phyloP scores from a whole-genome alignment of 1,284 basidiomycete genomes.

The Polyporus tsugae region DNA sequence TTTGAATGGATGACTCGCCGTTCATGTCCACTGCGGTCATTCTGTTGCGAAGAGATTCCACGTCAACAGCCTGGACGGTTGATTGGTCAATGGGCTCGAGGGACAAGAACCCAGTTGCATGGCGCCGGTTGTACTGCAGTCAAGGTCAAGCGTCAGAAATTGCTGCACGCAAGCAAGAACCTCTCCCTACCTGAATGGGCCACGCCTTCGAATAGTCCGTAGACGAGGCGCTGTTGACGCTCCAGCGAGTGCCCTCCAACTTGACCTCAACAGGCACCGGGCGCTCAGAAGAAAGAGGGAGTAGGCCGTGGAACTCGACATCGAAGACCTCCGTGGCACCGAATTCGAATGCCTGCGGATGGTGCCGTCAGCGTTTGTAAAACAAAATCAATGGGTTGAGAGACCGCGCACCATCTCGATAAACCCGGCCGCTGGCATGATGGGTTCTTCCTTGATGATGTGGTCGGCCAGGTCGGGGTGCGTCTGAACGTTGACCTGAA shows the following conservation, averaged over 20 bases:
- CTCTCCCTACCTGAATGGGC: conserved; percentile 10
- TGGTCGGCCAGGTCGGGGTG: conserved; percentile 51
- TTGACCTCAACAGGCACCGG: conserved; percentile 41
- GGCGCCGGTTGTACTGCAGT: conserved; percentile 34
- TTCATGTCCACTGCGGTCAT: conserved; percentile 19
- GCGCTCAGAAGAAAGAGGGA: conserved; percentile 40
- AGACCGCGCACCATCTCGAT: conserved; percentile 48
- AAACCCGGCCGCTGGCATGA: conserved; percentile 54
- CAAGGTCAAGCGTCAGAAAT: not conserved
- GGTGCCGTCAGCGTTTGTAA: not conserved
- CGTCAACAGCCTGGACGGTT: conserved; percentile 13
- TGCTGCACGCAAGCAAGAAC: not conserved
- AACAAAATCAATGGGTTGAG: not conserved
- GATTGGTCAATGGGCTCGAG: conserved; percentile 27
- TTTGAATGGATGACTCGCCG: conserved; percentile 11
- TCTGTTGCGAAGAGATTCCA: conserved; percentile 34
- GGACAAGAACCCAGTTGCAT: conserved; percentile 46
- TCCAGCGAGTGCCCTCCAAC: conserved; percentile 42
- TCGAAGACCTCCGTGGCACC: conserved; percentile 38
- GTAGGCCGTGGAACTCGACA: conserved; percentile 36
- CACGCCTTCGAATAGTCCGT: conserved; percentile 11
- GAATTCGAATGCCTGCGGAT: conserved; percentile 32
- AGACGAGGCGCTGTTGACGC: conserved; percentile 32
- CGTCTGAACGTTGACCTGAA: conserved; percentile 45
- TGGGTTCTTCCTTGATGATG: conserved; percentile 49